Percentiles rank a stretch among this genome's conserved stretches.
Evolutionary conservation across 2,329 filamentous ascomycete genomes (phyloP).

Genomic region (Fusarium proliferatum): DNA sequence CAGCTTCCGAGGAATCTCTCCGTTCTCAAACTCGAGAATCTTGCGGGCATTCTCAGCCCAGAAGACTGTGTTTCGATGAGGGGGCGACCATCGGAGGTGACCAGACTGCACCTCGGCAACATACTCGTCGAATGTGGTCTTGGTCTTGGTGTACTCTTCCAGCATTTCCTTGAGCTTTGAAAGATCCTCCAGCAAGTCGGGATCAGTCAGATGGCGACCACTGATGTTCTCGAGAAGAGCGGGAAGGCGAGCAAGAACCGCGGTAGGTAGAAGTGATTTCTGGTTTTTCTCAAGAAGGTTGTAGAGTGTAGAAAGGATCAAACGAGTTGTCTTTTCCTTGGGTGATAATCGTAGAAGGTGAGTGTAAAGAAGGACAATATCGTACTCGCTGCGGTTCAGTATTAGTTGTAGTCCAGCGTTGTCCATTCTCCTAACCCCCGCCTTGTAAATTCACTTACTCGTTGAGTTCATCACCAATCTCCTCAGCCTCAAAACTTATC

Average conservation of each 20-base stretch:
- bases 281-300: conserved; percentile 81
- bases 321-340: conserved; percentile 96
- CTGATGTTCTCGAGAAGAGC: conserved; percentile 71
- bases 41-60: conserved; percentile 92
- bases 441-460: conserved; percentile 68
- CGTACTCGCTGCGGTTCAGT: conserved; percentile 74
- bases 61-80: conserved; percentile 86
- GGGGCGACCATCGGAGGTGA: conserved; percentile 91
- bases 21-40: conserved; percentile 86
- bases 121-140: conserved; percentile 88
- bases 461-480: conserved; percentile 80
- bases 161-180: conserved; percentile 70
- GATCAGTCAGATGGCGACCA: conserved; percentile 71
- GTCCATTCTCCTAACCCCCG: not conserved
- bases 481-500: conserved; percentile 89
- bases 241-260: conserved; percentile 86
- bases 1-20: conserved; percentile 80
- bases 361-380: conserved; percentile 91
- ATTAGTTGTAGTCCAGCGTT: conserved; percentile 27
- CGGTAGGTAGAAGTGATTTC: conserved; percentile 82
- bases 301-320: conserved; percentile 88
- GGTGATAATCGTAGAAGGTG: conserved; percentile 91
- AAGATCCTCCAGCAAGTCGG: conserved; percentile 72
- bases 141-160: conserved; percentile 75
- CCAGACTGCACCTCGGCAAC: conserved; percentile 86